phyloP scores from a whole-genome alignment of 345 rosid species.

The Salix brachista region DNA sequence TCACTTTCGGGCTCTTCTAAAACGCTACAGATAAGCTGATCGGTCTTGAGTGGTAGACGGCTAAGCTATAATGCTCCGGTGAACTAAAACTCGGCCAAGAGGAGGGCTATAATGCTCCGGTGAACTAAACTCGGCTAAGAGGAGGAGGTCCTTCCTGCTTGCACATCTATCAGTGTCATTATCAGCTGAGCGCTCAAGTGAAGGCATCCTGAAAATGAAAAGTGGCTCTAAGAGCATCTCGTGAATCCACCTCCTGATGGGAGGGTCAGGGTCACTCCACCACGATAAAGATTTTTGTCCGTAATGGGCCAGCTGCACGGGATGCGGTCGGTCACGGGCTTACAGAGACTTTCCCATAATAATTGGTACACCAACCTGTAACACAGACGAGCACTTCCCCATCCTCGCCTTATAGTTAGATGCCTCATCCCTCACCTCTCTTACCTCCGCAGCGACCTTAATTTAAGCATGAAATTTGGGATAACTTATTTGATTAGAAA shows the following conservation, averaged over 20 bases:
- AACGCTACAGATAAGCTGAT: neutral
- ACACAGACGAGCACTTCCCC: too few relatives aligned
- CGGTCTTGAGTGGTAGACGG: neutral
- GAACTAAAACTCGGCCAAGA: too few relatives aligned
- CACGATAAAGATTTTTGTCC: neutral
- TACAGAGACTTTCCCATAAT: neutral
- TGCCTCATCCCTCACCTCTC: too few relatives aligned
- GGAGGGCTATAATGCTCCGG: neutral
- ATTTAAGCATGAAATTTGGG: too few relatives aligned
- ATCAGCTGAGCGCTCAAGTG: neutral
- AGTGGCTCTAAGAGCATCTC: neutral
- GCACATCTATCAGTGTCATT: too few relatives aligned
- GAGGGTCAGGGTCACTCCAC: neutral
- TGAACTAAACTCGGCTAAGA: too few relatives aligned
- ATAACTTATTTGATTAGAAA: too few relatives aligned
- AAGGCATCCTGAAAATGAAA: neutral
- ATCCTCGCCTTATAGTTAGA: too few relatives aligned
- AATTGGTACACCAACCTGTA: neutral
- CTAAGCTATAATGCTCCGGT: neutral
- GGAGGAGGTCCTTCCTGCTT: too few relatives aligned
- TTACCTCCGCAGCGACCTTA: too few relatives aligned
- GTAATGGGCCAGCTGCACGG: conserved; percentile 15
- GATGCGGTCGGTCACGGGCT: conserved; percentile 49
- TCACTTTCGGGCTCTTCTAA: too few relatives aligned
- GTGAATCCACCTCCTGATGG: conserved; percentile 8